Evolutionary conservation across 2,329 filamentous ascomycete genomes (phyloP).

Genomic region (Alternaria viburni): DNA sequence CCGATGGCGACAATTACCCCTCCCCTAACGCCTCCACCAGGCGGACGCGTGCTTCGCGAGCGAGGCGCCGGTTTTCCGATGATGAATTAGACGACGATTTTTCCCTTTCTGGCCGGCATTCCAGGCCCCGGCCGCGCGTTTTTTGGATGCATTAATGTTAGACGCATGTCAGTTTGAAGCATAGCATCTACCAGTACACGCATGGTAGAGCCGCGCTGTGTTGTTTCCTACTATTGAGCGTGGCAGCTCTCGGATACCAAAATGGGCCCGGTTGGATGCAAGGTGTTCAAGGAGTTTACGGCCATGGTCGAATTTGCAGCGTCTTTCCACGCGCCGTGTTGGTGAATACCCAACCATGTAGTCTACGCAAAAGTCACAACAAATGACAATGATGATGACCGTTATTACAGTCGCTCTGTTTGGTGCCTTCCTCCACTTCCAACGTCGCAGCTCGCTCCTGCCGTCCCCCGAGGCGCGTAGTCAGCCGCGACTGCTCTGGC

Average conservation of each 20-base stretch:
- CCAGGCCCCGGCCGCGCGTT: conserved; percentile 23
- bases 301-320: conserved; percentile 36
- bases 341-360: conserved; percentile 37
- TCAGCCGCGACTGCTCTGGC: conserved; percentile 10
- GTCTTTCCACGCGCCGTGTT: conserved; percentile 25
- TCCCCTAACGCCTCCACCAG: conserved; percentile 42
- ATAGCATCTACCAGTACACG: conserved; percentile 26
- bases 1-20: conserved; percentile 43
- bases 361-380: conserved; percentile 44
- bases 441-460: background rate
- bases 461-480: background rate
- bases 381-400: conserved; percentile 18
- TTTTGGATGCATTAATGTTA: conserved; percentile 43
- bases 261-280: conserved; percentile 41
- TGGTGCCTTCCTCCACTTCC: background rate
- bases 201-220: conserved; percentile 28
- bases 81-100: conserved; percentile 33
- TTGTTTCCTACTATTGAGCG: conserved; percentile 30
- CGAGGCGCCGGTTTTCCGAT: conserved; percentile 37
- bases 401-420: conserved; percentile 9
- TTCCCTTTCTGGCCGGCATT: conserved; percentile 35
- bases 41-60: conserved; percentile 45
- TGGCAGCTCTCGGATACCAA: conserved; percentile 38
- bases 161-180: conserved; percentile 39
- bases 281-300: conserved; percentile 37